phyloP scores from a whole-genome alignment of 1,139 yeast species.

The Fermentozyma sake region DNA sequence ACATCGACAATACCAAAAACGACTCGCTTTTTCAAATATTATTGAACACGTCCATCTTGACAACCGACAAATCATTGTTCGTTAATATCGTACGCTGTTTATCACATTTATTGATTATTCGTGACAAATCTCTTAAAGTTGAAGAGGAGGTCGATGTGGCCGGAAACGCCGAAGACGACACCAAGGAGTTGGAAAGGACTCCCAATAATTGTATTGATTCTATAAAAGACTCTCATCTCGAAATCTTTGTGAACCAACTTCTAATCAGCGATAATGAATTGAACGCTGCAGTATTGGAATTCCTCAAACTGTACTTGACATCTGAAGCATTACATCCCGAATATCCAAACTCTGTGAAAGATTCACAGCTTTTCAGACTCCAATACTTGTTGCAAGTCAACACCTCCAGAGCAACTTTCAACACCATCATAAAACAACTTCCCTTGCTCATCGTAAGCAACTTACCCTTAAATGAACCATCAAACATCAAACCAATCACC shows the following conservation, averaged over 20 bases:
- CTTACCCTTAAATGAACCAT: constrained; percentile 13
- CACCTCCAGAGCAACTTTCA: constrained; percentile 32
- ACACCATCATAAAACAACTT: constrained; percentile 50
- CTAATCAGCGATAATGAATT: constrained; percentile 37
- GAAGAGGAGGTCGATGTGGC: constrained; percentile 23
- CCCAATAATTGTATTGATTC: constrained; percentile 42
- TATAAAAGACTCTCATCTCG: constrained; percentile 30
- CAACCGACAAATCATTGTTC: constrained; percentile 53
- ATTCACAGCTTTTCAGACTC: constrained; percentile 32
- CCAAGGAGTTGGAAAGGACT: constrained; percentile 17
- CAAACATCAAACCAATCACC: constrained; percentile 17
- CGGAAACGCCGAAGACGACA: constrained; percentile 13
- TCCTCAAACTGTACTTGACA: constrained; percentile 34
- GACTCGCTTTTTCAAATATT: constrained; percentile 57
- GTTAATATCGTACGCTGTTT: constrained; percentile 42
- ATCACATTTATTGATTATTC: constrained; percentile 37
- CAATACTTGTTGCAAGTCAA: constrained; percentile 28
- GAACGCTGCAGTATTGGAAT: constrained; percentile 29
- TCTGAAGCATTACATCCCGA: constrained; percentile 38
- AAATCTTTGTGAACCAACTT: constrained; percentile 25
- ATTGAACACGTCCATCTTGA: constrained; percentile 38
- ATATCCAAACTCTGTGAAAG: constrained; percentile 24
- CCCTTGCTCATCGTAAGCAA: constrained; percentile 53
- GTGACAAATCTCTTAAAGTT: constrained; percentile 30
- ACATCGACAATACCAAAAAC: constrained; percentile 65